Conservation (phyloP, 1,139 yeast genomes). For the Blastobotrys raffinosifermentans region DNA sequence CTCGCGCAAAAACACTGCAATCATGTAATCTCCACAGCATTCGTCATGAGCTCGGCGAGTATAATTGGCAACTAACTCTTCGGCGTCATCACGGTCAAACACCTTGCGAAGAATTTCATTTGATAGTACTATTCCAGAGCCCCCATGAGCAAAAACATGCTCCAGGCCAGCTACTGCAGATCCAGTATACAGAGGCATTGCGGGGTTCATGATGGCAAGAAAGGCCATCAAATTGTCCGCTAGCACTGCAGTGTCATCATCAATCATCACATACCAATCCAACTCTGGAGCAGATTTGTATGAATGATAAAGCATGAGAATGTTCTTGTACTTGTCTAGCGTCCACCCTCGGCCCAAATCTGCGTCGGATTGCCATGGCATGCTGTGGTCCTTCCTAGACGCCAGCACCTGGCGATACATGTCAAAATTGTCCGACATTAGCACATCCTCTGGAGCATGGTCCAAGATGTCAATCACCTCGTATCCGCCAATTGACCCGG, state of each 20-base stretch:
- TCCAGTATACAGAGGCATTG: conserved; percentile 27
- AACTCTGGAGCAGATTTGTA: conserved; percentile 21
- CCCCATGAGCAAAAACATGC: conserved; percentile 34
- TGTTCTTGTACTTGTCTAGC: conserved; percentile 32
- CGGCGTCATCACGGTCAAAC: conserved; percentile 15
- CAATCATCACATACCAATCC: conserved; percentile 35
- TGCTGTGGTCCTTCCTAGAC: conserved; percentile 17
- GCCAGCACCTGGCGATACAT: conserved; percentile 25
- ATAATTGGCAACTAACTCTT: conserved; percentile 13
- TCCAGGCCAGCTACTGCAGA: conserved; percentile 22
- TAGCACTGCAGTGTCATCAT: conserved; percentile 32
- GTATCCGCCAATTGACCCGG: conserved; percentile 29
- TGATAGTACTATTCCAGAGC: conserved; percentile 33
- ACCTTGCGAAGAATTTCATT: conserved; percentile 28
- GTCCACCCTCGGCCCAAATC: conserved; percentile 25
- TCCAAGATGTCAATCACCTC: conserved; percentile 31
- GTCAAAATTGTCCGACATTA: conserved; percentile 19
- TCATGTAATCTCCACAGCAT: conserved; percentile 34
- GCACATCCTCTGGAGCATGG: conserved; percentile 20
- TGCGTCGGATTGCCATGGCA: conserved; percentile 6
- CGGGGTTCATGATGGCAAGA: conserved; percentile 22
- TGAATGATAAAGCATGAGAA: conserved; percentile 33
- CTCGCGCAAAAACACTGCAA: conserved; percentile 25
- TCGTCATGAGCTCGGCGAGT: conserved; percentile 18
- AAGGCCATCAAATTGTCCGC: conserved; percentile 24